These are phyloP conservation scores for Polyporus arcularius DNA, from an alignment of 768 basidiomycete species.

Conservation along the genomic window DNA sequence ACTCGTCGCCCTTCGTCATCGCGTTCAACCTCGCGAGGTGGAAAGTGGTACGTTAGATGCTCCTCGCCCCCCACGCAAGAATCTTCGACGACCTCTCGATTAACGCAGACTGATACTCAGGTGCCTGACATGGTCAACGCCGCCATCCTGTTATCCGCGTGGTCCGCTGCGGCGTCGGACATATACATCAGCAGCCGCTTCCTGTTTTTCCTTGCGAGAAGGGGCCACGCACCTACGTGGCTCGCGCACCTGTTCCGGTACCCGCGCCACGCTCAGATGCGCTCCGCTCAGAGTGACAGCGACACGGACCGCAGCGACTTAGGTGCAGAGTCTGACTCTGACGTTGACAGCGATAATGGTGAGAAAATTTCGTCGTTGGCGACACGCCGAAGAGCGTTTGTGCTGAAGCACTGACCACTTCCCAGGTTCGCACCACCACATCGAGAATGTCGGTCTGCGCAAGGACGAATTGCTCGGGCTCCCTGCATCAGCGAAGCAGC, in stretches of 20 bases:
- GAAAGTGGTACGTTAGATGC: conserved; percentile 36
- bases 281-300: neutral
- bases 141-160: conserved; percentile 51
- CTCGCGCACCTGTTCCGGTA: conserved; percentile 25
- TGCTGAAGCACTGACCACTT: too few relatives aligned
- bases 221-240: conserved; percentile 38
- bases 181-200: conserved; percentile 50
- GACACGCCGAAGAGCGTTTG: too few relatives aligned
- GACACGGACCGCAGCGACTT: neutral
- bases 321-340: neutral
- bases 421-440: too few relatives aligned
- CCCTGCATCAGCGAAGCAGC: neutral
- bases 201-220: conserved; percentile 55
- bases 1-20: conserved; percentile 48
- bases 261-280: conserved; percentile 2
- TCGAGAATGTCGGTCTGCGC: too few relatives aligned
- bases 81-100: neutral
- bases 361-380: too few relatives aligned
- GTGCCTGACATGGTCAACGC: conserved; percentile 43
- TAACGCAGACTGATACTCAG: neutral
- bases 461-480: neutral
- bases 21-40: conserved; percentile 45
- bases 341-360: neutral
- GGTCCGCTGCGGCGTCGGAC: conserved; percentile 55
- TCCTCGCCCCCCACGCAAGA: neutral